Evolutionary conservation across 148 eudicot species (phyloP), one percentile per base, ranked within the genome.

Genomic region (Diospyros lotus): DNA sequence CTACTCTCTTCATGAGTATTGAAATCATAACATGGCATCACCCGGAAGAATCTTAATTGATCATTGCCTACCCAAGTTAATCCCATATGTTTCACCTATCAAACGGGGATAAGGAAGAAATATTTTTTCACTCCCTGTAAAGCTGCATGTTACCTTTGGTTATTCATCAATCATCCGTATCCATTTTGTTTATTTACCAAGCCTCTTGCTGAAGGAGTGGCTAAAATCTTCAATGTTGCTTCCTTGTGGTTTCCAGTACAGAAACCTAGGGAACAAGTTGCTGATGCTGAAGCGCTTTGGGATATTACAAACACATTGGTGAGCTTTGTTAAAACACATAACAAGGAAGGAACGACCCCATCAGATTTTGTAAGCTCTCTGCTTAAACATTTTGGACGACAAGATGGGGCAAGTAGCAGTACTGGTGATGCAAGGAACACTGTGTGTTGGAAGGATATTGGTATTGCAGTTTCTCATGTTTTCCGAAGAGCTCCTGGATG

Each of bases 201-300:
- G 28, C 28, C 28, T 40, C 56, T 70, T 46, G 58, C 48, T 54
- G 12, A 9, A 28, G 15, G 17, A 38, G 38, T 12, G 7, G 28
- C 8, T 61, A 1, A 11, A 73, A 40, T 41, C 11, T 66, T 28
- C 2, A 3, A 46, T 68, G 48, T 17, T 42, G 17, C n/a, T 70
- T 66, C 69, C 46, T 14, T 71, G 18, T 50, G 45, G 9, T 52
- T 70, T 68, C 55, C 88, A 95, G 98, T 95, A 42, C 89, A 81
- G 67, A 95, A 88, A 67, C 98, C 98, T 2, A 82, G 98, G 63
- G 98, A 93, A 64, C 98, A 93, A 75, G 98, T 93, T 44, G 98
- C 94, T 44, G 98, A 93, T 86, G 98, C 98, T 5, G 98, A 93
- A 74, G 94, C 98, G 14, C 79, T 93, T 52, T 75, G 86, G 72